Conservation (phyloP, 2,329 filamentous ascomycete genomes). For the Kalmusia sp. region DNA sequence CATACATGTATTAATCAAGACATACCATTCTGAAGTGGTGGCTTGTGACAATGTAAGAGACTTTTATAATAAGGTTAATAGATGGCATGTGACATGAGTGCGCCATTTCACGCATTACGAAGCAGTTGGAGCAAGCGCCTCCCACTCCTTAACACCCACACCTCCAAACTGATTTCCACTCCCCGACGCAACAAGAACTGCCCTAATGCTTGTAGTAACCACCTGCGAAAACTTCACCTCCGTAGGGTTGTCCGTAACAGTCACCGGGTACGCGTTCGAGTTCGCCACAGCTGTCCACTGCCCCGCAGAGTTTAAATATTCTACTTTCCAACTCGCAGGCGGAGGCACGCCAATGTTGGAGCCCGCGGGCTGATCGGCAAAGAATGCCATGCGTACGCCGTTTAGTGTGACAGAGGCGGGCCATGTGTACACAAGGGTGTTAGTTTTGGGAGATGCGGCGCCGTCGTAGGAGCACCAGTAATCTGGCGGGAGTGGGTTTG, state of each 20-base stretch:
- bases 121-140: conserved; percentile 14
- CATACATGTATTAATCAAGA: too few relatives aligned
- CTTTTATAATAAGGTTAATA: too few relatives aligned
- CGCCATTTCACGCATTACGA: background rate
- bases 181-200: conserved; percentile 13
- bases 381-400: conserved; percentile 18
- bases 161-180: conserved; percentile 13
- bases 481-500: conserved; percentile 46
- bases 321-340: conserved; percentile 19
- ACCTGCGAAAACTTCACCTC: conserved; percentile 52
- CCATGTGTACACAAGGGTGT: conserved; percentile 43
- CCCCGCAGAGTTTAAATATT: conserved; percentile 11
- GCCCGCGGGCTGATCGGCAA: conserved; percentile 18
- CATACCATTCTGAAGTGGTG: too few relatives aligned
- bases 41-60: too few relatives aligned
- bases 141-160: conserved; percentile 20
- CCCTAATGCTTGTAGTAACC: conserved; percentile 9
- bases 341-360: conserved; percentile 18
- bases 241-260: conserved; percentile 30
- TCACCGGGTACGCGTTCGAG: conserved; percentile 29
- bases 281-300: conserved; percentile 22
- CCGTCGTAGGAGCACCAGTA: conserved; percentile 48
- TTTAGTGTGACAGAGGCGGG: conserved; percentile 32
- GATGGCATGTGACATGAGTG: too few relatives aligned
- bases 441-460: conserved; percentile 38